phyloP scores from a whole-genome alignment of 345 rosid genomes.

The Microthlaspi erraticum region DNA sequence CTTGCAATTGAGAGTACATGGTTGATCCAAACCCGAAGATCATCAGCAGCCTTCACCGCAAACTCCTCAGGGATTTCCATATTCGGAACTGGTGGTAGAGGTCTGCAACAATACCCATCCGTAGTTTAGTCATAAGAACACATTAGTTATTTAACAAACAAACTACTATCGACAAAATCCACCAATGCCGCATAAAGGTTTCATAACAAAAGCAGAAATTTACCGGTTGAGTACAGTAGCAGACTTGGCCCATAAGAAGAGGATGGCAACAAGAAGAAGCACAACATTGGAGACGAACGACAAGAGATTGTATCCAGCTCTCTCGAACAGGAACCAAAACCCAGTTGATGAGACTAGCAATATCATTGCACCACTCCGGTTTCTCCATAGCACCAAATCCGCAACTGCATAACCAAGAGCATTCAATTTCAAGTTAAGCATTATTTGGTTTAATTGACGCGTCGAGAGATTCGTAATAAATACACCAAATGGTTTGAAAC shows the following conservation, averaged over 20 bases:
- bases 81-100: conserved; percentile 88
- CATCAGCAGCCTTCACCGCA: conserved; percentile 55
- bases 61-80: conserved; percentile 82
- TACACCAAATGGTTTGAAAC: neutral
- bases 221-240: conserved; percentile 95
- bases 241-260: conserved; percentile 98
- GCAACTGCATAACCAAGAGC: conserved; percentile 55
- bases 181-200: neutral
- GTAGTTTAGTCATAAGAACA: neutral
- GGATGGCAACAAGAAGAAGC: conserved; percentile 70
- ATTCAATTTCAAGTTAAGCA: neutral
- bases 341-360: conserved; percentile 59
- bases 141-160: neutral
- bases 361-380: conserved; percentile 53
- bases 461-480: neutral
- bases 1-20: conserved; percentile 61
- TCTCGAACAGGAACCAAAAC: conserved; percentile 79
- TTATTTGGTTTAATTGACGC: too few relatives aligned
- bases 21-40: conserved; percentile 61
- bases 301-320: conserved; percentile 75
- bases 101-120: conserved; percentile 55
- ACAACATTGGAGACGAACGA: conserved; percentile 77
- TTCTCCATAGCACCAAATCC: conserved; percentile 86
- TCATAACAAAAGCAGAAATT: neutral
- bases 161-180: neutral